Base-by-base conservation (phyloP, 176 grass and related monocot species). In the Bonia amplexicaulis region DNA sequence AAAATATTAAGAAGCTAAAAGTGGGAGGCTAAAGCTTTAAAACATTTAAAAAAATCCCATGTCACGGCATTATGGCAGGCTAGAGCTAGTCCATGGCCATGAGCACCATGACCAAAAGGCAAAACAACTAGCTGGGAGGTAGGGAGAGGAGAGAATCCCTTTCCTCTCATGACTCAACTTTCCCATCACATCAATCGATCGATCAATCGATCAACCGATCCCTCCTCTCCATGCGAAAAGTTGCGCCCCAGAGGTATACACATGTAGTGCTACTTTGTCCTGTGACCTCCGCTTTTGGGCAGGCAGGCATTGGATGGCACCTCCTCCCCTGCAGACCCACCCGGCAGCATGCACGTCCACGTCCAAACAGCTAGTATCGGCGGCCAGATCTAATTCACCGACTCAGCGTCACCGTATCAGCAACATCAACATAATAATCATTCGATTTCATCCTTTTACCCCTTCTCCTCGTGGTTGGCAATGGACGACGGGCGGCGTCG, bases 121-220 rank as follows among this genome's bases (percentile, higher is more conserved):
- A 44, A 79, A 33, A 78, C 19, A 29, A 57, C 20, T 59, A 25
- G 20, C 16, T 8, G 76, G 23, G 41, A 42, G 39, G 42, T 39
- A 46, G 1, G 11, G 12, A 79, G 69, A 35, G 20, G 78, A 57
- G 5, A 15, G 79, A 82, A 90, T 65, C 73, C 64, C 78, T 71
- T 76, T 63, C 44, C 35, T 65, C 57, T 40, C 68, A 62, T 7
- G 58, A 78, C 35, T 37, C 66, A 79, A 66, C 88, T 86, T 86
- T 90, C 47, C 79, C 73, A 72, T 90, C 84, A 25, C 84, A 66
- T 78, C 83, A 58, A 63, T 81, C 70, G 12, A 55, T 71, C 82
- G 37, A 62, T 71, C 59, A 37, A 66, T 78, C 83, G 48, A 63
- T 81, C 70, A 5, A 55, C 65, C 82, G 37, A 19, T 60, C n/a